Base-by-base conservation (phyloP, 768 basidiomycete species). In the Fibroporia radiculosa region DNA sequence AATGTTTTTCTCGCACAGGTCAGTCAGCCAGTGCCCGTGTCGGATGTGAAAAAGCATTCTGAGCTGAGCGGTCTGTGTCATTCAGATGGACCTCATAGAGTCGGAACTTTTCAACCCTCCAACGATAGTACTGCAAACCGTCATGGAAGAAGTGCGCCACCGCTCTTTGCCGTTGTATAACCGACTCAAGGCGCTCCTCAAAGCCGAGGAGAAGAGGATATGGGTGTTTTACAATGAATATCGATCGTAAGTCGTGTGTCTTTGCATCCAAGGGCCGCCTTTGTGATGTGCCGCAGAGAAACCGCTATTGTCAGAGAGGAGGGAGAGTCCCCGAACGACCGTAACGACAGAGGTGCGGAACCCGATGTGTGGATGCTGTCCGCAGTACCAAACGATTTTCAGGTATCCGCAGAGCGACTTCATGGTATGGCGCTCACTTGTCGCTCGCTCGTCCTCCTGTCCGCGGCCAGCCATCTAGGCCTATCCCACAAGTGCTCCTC, bases 91-190 rank as follows among this genome's bases (percentile, higher is more conserved):
- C 64, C 72, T 98, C 42, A 70, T 98, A 29, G 87, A 92, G 61
- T 88, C 86, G 0, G 66, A 74, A 1, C 67, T 80, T 1, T 88
- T 93, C 55, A 73, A 66, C 0, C 70, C 84, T 0, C 91, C 93
- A 0, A 80, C 97, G 43, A 82, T 99, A 44, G 69, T 99, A 19
- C 76, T 96, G 2, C 95, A 98, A 65, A 99, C 95, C 0, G 93
- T 97, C 2, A 70, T 98, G 42, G 89, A 96, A 52, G 96, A 99
- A 78, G 92, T 97, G 48, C 76, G 95, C 47, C 96, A 98, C 61
- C 77, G 96, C 16, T 92, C 88, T 1, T 66, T 98, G 20, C 95
- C 95, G 3, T 67, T 98, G 13, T 92, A 90, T 66, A 97, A 93
- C 61, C 84, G 93, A 25, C 73, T 99, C 50, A 93, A 89, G 55